Base-by-base conservation (phyloP, 495 filamentous ascomycete genomes). In the Daldinia concentrica region DNA sequence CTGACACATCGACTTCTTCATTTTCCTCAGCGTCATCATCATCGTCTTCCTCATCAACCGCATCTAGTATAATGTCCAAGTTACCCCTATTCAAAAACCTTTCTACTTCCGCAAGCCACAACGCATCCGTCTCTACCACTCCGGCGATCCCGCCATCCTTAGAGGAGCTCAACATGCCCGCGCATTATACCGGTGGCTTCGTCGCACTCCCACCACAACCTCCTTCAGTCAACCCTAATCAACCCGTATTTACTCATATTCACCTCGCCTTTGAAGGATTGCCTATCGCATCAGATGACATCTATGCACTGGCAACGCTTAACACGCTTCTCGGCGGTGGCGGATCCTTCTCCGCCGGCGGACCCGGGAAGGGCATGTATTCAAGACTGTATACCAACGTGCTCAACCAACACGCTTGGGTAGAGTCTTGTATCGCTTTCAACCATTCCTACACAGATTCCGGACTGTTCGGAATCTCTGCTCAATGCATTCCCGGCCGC, bases 281-380 rank as follows among this genome's bases (percentile, higher is more conserved):
- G 62, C 92, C 94, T 51, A 97, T 98, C 74, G 89, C 88, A 34
- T 93, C 91, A 34, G 88, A 90, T 2, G 95, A 98, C 76, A 97
- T 99, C 73, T 99, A 98, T 78, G 95, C 95, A 41, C 88, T 98
- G 27, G 95, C 95, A 26, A 97, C 94, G n/a, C 85, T 99, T 0
- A 96, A 98, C 78, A 98, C 93, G 3, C 90, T 99, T 34, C 91
- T 99, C 26, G 95, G 95, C 48, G 95, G 95, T 6, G 95, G 95
- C 60, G 96, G 96, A 15, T 97, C 93, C 62, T 99, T 99, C 83
- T 94, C 91, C n/a, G 95, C 95, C 43, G 95, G 95, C 70, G 95
- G 95, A 2, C 95, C 95, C 19, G 95, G 95, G 54, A 99, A 99
- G 83, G 95, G 95, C 66, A 98, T 99, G 95, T 98, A 97, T 83